Evolutionary conservation across 1,284 basidiomycete genomes (phyloP).

Genomic region (Malassezia caprae): DNA sequence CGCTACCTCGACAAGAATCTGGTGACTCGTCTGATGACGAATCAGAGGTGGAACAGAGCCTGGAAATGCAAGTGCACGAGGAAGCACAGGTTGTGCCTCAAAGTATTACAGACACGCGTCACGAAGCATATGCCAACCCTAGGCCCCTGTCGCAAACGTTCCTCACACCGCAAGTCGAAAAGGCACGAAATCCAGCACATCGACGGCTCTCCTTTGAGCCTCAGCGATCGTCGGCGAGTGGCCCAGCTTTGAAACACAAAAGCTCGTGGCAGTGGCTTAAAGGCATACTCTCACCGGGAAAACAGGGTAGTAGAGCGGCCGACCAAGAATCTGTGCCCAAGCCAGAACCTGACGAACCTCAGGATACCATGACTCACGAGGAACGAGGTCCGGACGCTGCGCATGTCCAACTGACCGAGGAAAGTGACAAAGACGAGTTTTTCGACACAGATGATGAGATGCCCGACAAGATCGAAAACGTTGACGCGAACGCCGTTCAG

Average conservation of each 20-base stretch:
- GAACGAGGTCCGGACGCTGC: not conserved
- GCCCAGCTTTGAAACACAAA: not conserved
- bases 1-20: not conserved
- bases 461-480: not conserved
- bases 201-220: not conserved
- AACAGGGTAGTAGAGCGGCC: not conserved
- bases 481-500: not conserved
- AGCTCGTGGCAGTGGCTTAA: slow-evolving; percentile 16
- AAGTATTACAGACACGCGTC: not conserved
- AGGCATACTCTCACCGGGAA: not conserved
- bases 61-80: not conserved
- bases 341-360: not conserved
- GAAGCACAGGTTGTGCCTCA: not conserved
- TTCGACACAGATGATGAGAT: not conserved
- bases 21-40: slow-evolving; percentile 3
- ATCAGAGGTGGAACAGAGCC: slow-evolving; percentile 3
- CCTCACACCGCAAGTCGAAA: slow-evolving; percentile 4
- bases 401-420: not conserved
- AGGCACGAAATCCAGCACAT: not conserved
- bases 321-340: not conserved
- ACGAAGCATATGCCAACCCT: not conserved
- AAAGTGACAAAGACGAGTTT: not conserved
- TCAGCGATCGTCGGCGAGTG: too few species aligned
- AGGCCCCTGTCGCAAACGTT: not conserved
- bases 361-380: not conserved